Evolutionary conservation across 1,284 basidiomycete genomes (phyloP), one percentile per base, ranked within the genome.

Genomic region (Cryptococcus sp.): DNA sequence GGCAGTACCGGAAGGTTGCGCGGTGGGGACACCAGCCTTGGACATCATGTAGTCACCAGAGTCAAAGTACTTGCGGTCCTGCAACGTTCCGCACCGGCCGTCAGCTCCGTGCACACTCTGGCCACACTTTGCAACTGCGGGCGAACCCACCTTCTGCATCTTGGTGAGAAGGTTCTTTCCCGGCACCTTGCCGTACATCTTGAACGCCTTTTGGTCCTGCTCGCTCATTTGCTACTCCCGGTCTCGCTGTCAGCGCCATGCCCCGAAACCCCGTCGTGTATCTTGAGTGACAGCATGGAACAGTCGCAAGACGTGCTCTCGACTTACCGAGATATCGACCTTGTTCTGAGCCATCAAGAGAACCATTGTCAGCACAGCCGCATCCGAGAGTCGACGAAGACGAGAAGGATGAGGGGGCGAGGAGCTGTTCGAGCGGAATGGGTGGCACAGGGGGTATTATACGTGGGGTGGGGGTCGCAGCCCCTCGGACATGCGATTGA

Each of bases 51-150:
- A 97, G 77, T 97, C 93, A 61, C 94, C 94, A 59, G 94, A 97
- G 79, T 97, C 93, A 77, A 97, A 97, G 80, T 91, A 97, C 78
- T 96, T 96, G 71, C 93, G 89, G 77, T 96, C 93, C 91, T 96
- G 69, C 28, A 33, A 33, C 28, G 28, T 33, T n/a, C n/a, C 28
- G 9, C 28, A 23, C 4, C n/a, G 18, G 24, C 39, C 21, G 55
- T 36, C 46, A 45, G 33, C 24, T 11, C 3, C 51, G 21, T 9
- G 28, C 45, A 52, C 12, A 5, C 28, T 9, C 9, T 33, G 18
- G 15, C n/a, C 15, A 46, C 15, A 4, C 44, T 3, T 16, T 12
- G 21, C 16, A 54, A 12, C 9, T 24, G 46, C 12, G n/a, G 15
- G 47, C 47, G 37, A 11, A 72, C 80, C 50, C 51, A 91, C 91